phyloP scores from a whole-genome alignment of 2,329 filamentous ascomycete species.

The Fusarium transvaalense region DNA sequence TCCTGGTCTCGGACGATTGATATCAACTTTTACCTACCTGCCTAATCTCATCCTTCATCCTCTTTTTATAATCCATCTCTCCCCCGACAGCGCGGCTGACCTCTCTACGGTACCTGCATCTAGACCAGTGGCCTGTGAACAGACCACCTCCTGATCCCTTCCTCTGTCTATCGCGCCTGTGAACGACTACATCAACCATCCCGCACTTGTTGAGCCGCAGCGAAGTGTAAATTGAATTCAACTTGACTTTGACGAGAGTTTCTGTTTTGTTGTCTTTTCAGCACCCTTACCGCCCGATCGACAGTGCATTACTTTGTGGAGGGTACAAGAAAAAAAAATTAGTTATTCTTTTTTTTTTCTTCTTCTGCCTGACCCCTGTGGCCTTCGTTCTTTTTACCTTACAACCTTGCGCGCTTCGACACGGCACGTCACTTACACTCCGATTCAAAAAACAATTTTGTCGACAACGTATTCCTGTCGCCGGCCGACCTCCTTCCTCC shows the following conservation, averaged over 20 bases:
- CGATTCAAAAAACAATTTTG: constrained; percentile 20
- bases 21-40: constrained; percentile 17
- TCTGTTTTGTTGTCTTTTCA: constrained; percentile 20
- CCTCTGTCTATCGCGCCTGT: constrained; percentile 26
- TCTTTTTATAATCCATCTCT: constrained; percentile 23
- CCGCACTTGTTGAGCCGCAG: constrained; percentile 16
- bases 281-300: constrained; percentile 25
- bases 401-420: constrained; percentile 22
- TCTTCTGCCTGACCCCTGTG: constrained; percentile 16
- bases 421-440: constrained; percentile 14
- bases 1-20: constrained; percentile 39
- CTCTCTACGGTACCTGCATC: constrained; percentile 48
- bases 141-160: constrained; percentile 50
- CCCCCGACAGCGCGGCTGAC: constrained; percentile 44
- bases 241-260: constrained; percentile 19
- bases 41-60: constrained; percentile 23
- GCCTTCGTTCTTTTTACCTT: constrained; percentile 27
- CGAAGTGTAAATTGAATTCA: constrained; percentile 27
- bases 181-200: constrained; percentile 40
- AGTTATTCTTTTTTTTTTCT: constrained; percentile 4
- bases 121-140: constrained; percentile 46
- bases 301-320: constrained; percentile 32
- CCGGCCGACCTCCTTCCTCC: constrained; percentile 44
- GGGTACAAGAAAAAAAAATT: constrained; percentile 27
- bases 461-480: constrained; percentile 43